Evolutionary conservation across 1,284 basidiomycete species (phyloP), one percentile per base, ranked within the genome.

Genomic region (Naganishia liquefaciens): DNA sequence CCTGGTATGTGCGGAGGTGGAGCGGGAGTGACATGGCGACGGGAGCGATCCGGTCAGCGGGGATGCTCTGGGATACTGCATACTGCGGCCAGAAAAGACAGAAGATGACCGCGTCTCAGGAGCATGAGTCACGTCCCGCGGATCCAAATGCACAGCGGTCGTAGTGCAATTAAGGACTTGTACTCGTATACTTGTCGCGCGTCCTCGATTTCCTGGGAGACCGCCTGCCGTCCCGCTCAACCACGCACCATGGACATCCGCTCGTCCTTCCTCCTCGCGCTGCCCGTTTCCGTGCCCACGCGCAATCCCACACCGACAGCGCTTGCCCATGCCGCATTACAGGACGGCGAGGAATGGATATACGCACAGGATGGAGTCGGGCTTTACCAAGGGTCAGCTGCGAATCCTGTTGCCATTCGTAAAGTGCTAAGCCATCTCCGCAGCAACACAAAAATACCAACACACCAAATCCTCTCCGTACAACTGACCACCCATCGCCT

Each of bases 1-100:
- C 92, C 81, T 90, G 90, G 83, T 93, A 92, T 73, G 88, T 86
- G 67, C 91, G 87, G 54, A 94, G 84, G 69, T 91, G 88, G 69
- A 79, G 72, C 5, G 91, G 77, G 58, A 80, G 77, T 11, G 78
- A 78, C 78, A 79, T 79, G 68, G 63, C 69, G 30, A 53, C 23
- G 44, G 30, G n/a, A 2, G 44, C 17, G 10, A 5, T n/a, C n/a
- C n/a, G n/a, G n/a, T n/a, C n/a, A 6, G 33, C 13, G 27, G 3
- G 17, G 11, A 33, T 2, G 27, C 27, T 25, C 33, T 6, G 21
- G 21, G n/a, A 25, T n/a, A 23, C 19, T 7, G 30, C 33, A 15
- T 21, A 21, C 19, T 4, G 21, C n/a, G n/a, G n/a, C n/a, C n/a
- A 7, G 27, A 27, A 21, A 6, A 23, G n/a, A 49, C 19, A 15